Conservation (phyloP, 2,329 filamentous ascomycete genomes). For the Exophiala spinifera region DNA sequence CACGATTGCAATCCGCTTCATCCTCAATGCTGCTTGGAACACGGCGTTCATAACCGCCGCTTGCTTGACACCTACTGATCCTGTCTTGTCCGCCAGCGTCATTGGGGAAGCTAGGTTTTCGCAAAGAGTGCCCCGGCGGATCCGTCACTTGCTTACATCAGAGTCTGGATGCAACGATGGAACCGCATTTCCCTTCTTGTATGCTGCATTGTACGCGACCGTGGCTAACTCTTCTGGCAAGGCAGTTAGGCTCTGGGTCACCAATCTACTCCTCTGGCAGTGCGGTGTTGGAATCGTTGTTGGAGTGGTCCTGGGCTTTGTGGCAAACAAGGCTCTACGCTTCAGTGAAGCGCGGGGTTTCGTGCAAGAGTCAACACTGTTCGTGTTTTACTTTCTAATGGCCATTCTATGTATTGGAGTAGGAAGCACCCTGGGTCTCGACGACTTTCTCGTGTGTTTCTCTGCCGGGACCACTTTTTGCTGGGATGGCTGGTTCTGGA, state of each 20-base stretch:
- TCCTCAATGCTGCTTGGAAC: conserved; percentile 47
- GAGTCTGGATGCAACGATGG: conserved; percentile 57
- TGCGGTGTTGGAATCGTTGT: conserved; percentile 49
- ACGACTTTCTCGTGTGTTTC: conserved; percentile 58
- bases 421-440: conserved; percentile 50
- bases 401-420: conserved; percentile 53
- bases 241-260: conserved; percentile 51
- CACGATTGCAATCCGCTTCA: conserved; percentile 44
- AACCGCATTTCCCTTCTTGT: conserved; percentile 55
- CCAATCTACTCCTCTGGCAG: conserved; percentile 56
- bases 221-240: conserved; percentile 38
- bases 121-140: conserved; percentile 48
- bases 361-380: conserved; percentile 50
- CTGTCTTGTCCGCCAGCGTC: conserved; percentile 54
- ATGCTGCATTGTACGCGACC: conserved; percentile 49
- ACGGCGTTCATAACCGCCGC: conserved; percentile 53
- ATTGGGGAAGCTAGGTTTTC: conserved; percentile 54
- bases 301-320: conserved; percentile 47
- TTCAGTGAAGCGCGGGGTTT: conserved; percentile 46
- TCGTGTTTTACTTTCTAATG: conserved; percentile 56
- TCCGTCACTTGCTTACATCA: conserved; percentile 52
- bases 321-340: conserved; percentile 48
- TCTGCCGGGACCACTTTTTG: conserved; percentile 55
- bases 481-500: conserved; percentile 53
- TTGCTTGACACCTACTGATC: conserved; percentile 57